Conservation (phyloP, 805 yeast genomes). For the Candida montana region DNA sequence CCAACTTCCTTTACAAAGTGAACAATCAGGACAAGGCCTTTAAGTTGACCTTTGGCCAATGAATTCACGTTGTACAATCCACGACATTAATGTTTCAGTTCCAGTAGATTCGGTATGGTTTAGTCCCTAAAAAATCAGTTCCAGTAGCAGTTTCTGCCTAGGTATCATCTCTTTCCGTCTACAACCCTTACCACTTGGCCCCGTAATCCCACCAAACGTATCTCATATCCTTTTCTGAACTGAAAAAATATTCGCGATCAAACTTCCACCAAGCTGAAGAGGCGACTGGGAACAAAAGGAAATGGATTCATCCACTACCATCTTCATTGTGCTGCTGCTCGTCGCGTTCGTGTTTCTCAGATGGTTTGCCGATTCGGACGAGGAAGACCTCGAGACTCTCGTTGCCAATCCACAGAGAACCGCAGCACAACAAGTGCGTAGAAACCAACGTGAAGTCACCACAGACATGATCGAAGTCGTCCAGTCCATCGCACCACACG, state of each 20-base stretch:
- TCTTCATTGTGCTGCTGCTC: conserved; percentile 43
- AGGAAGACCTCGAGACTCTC: conserved; percentile 10
- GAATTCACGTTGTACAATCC: neutral
- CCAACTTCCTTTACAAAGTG: conserved; percentile 83
- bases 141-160: too few species aligned
- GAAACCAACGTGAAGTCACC: conserved; percentile 44
- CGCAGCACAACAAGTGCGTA: neutral
- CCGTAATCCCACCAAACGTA: too few species aligned
- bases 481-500: conserved; percentile 71
- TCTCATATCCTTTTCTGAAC: too few species aligned
- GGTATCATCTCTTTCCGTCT: too few species aligned
- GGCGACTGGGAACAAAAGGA: neutral
- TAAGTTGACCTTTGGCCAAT: conserved; percentile 30
- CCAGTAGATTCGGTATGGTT: too few species aligned
- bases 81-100: neutral
- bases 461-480: conserved; percentile 81
- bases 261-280: too few species aligned
- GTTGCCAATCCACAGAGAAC: neutral
- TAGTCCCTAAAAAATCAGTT: too few species aligned
- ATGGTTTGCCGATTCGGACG: conserved; percentile 62
- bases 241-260: too few species aligned
- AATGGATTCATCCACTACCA: conserved; percentile 52
- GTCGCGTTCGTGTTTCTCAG: conserved; percentile 55
- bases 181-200: too few species aligned
- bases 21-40: conserved; percentile 56